Evolutionary conservation across 164 flowering plant species (phyloP).

Genomic region (Aristolochia californica): DNA sequence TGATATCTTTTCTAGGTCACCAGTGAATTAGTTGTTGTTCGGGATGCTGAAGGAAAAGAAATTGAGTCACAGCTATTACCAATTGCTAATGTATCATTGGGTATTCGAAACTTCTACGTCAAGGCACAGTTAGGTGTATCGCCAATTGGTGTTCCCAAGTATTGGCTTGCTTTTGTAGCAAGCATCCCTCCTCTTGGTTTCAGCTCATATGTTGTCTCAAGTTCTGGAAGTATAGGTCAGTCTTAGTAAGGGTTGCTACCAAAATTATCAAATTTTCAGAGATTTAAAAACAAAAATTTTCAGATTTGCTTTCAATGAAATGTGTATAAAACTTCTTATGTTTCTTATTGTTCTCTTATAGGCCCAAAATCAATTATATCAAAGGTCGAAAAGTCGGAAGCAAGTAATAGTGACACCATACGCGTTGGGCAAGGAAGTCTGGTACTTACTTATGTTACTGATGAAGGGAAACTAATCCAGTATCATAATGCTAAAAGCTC

Average conservation of each 20-base stretch:
- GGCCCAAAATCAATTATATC: conserved; percentile 39
- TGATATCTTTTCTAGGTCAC: conserved; percentile 49
- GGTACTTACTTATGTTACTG: conserved; percentile 45
- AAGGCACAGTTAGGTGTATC: conserved; percentile 55
- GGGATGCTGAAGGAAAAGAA: conserved; percentile 53
- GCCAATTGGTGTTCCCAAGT: conserved; percentile 40
- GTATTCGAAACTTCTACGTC: conserved; percentile 44
- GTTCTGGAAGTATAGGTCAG: conserved; percentile 38
- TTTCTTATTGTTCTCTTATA: conserved; percentile 16
- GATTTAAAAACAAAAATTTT: neutral
- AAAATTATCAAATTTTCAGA: neutral
- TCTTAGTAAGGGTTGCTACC: neutral
- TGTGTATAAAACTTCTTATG: neutral
- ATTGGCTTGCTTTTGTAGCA: conserved; percentile 72
- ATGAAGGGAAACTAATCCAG: conserved; percentile 47
- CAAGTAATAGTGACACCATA: conserved; percentile 24
- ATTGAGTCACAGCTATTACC: conserved; percentile 70
- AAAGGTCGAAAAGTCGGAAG: conserved; percentile 21
- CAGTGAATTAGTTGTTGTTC: conserved; percentile 40
- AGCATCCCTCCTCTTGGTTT: conserved; percentile 88
- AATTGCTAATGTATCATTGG: conserved; percentile 24
- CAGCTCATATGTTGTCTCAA: conserved; percentile 57
- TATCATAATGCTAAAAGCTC: conserved; percentile 44
- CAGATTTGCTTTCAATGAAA: conserved; percentile 1
- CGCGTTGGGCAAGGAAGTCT: conserved; percentile 77